Evolutionary conservation across 345 rosid species (phyloP).

Genomic region (Hevea brasiliensis): DNA sequence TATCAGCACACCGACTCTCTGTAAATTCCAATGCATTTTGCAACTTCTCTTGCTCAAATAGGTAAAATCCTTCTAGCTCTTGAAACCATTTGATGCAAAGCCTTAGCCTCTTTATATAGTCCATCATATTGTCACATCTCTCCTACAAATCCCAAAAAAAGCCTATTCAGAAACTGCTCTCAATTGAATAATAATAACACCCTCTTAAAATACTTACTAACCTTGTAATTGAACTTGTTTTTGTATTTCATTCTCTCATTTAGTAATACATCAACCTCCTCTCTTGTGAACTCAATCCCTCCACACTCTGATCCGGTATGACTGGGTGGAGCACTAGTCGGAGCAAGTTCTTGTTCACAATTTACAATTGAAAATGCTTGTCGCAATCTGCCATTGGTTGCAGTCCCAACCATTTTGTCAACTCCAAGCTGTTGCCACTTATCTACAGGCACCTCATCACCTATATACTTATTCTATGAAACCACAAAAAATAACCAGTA

Average conservation of each 20-base stretch:
- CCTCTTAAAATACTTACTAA: slow-evolving; percentile 23
- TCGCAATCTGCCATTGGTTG: slow-evolving; percentile 31
- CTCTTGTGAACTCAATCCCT: slow-evolving; percentile 45
- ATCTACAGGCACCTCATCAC: slow-evolving; percentile 29
- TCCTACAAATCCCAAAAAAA: slow-evolving; percentile 55
- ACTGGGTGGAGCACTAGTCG: slow-evolving; percentile 38
- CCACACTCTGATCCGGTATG: slow-evolving; percentile 50
- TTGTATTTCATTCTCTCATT: slow-evolving; percentile 40
- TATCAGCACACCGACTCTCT: slow-evolving; percentile 74
- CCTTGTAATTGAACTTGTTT: slow-evolving; percentile 80
- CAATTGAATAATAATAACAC: slow-evolving; percentile 9
- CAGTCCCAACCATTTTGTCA: slow-evolving; percentile 36
- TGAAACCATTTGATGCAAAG: slow-evolving; percentile 97
- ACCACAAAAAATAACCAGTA: slow-evolving; percentile 6
- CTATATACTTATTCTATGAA: slow-evolving; percentile 24
- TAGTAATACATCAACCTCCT: slow-evolving; percentile 42
- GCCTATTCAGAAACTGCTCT: slow-evolving; percentile 18
- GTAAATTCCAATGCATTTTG: slow-evolving; percentile 59
- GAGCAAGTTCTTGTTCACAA: slow-evolving; percentile 32
- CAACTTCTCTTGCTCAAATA: slow-evolving; percentile 80
- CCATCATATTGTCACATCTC: slow-evolving; percentile 93
- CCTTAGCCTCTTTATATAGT: slow-evolving; percentile 84
- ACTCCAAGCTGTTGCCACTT: slow-evolving; percentile 18
- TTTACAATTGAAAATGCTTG: slow-evolving; percentile 38
- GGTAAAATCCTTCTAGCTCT: slow-evolving; percentile 81